These are phyloP conservation scores for Hyphopichia fennica DNA, from an alignment of 1,139 yeast species.

Conservation along the genomic window DNA sequence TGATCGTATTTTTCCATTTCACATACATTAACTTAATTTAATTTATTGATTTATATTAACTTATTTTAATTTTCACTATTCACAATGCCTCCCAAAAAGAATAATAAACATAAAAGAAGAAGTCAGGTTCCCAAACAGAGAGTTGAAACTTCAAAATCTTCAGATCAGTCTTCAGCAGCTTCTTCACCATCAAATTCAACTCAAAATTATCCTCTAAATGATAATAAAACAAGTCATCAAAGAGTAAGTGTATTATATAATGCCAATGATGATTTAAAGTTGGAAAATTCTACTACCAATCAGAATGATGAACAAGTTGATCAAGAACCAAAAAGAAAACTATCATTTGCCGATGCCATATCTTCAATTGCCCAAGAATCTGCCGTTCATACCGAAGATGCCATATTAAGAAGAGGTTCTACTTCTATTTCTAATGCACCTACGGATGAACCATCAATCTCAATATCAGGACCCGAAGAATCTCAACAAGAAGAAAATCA, in stretches of 20 bases:
- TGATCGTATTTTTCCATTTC: too few species aligned
- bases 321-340: not conserved
- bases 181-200: not conserved
- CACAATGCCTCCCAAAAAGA: conserved; percentile 3
- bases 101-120: conserved; percentile 1
- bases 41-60: too few species aligned
- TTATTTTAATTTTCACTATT: too few species aligned
- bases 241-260: conserved; percentile 2
- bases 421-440: not conserved
- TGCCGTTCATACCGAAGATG: conserved; percentile 12
- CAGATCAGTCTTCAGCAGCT: not conserved
- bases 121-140: not conserved
- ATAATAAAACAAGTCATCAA: conserved; percentile 1
- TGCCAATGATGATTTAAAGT: not conserved
- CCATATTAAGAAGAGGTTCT: conserved; percentile 10
- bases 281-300: not conserved
- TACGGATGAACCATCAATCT: not conserved
- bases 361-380: conserved; percentile 14
- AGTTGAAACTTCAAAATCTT: conserved; percentile 1
- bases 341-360: conserved; percentile 13
- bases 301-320: not conserved
- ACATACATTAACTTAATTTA: too few species aligned
- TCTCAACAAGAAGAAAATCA: not conserved
- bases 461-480: not conserved
- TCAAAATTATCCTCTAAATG: not conserved